Evolutionary conservation across 768 basidiomycete species (phyloP).

Genomic region (Paxillus involutus): DNA sequence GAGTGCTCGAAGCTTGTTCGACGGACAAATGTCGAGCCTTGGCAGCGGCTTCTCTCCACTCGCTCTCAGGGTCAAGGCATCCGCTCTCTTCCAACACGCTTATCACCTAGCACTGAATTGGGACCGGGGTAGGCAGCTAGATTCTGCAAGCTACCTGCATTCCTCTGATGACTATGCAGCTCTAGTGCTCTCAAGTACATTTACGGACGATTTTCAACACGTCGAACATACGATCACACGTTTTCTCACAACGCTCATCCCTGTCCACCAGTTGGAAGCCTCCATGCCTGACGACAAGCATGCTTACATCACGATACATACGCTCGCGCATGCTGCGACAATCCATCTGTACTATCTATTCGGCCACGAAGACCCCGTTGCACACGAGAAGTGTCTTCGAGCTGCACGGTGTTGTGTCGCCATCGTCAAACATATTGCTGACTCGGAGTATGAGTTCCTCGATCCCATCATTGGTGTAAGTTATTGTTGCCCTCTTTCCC

Average conservation of each 20-base stretch:
- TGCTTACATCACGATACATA: constrained; percentile 58
- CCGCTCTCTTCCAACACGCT: constrained; percentile 72
- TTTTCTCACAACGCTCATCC: constrained; percentile 63
- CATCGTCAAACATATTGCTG: constrained; percentile 61
- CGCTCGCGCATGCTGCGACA: constrained; percentile 63
- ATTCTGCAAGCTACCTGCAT: constrained; percentile 10
- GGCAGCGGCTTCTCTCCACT: constrained; percentile 58
- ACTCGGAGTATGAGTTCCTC: constrained; percentile 67
- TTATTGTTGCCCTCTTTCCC: constrained; percentile 4
- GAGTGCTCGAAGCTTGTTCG: constrained; percentile 62
- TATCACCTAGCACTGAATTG: constrained; percentile 59
- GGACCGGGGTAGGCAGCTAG: constrained; percentile 52
- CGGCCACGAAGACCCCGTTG: constrained; percentile 54
- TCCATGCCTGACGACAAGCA: constrained; percentile 58
- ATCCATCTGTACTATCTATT: constrained; percentile 66
- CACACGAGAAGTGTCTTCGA: constrained; percentile 65
- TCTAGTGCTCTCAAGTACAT: constrained; percentile 44
- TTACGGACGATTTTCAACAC: constrained; percentile 57
- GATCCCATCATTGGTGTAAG: constrained; percentile 78
- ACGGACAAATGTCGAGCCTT: constrained; percentile 50
- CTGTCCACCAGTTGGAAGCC: constrained; percentile 61
- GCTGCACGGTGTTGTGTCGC: constrained; percentile 61
- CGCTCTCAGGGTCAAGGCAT: constrained; percentile 72
- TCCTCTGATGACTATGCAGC: constrained; percentile 32
- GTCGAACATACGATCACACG: constrained; percentile 65